phyloP scores from a whole-genome alignment of 306 rosid genomes.

The Castanea crenata region DNA sequence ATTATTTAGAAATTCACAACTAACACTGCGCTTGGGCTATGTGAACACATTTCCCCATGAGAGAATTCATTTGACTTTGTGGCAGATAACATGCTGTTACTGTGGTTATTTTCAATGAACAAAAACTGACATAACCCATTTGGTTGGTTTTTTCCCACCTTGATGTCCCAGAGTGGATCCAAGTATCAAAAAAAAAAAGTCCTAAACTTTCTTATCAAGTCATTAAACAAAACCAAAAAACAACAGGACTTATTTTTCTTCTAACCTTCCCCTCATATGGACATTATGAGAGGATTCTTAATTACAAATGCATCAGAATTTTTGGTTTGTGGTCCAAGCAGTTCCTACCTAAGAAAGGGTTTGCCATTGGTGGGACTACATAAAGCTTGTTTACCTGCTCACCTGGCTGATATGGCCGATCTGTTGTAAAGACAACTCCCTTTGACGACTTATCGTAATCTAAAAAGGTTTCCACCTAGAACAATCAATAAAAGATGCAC shows the following conservation, averaged over 20 bases:
- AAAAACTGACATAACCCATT: not conserved
- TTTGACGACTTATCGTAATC: constrained; percentile 77
- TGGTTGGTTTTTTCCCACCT: not conserved
- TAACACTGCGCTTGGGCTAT: not conserved
- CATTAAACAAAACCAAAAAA: not conserved
- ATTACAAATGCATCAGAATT: not conserved
- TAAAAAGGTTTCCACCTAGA: constrained; percentile 89
- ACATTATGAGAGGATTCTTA: not conserved
- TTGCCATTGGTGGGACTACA: constrained; percentile 13
- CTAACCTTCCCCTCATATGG: not conserved
- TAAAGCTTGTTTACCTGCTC: constrained; percentile 79
- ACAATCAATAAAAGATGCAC: constrained; percentile 24
- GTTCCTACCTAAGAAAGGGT: not conserved
- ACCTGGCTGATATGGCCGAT: constrained; percentile 88
- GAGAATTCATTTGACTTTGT: not conserved
- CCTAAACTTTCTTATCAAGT: not conserved
- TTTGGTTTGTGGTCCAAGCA: not conserved
- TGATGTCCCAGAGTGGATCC: not conserved
- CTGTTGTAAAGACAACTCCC: constrained; percentile 84
- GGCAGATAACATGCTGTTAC: not conserved
- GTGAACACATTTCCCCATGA: not conserved
- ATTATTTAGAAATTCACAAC: not conserved
- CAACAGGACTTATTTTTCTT: not conserved
- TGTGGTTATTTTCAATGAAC: not conserved
- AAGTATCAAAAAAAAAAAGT: not conserved